phyloP scores from a whole-genome alignment of 305 asterid species.

The Fraxinus sp. region DNA sequence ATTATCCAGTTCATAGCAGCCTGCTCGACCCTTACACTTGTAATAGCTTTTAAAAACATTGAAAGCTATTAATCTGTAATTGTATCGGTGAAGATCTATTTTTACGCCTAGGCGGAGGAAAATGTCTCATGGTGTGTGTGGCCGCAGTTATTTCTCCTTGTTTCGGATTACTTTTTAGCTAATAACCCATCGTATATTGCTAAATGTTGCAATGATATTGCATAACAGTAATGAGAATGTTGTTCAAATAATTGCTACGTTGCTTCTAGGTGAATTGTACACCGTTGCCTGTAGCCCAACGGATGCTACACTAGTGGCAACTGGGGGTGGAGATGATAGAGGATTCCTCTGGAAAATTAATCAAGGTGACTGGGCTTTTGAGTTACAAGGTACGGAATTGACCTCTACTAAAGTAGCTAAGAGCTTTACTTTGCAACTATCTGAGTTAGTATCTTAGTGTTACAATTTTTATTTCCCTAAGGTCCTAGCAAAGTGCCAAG shows the following conservation, averaged over 20 bases:
- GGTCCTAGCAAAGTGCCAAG: not conserved
- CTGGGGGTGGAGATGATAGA: conserved; percentile 94
- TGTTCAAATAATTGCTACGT: conserved; percentile 20
- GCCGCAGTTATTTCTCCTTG: not conserved
- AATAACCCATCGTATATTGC: not conserved
- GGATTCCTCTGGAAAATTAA: conserved; percentile 77
- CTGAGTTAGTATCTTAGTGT: not conserved
- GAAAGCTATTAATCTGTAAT: not conserved
- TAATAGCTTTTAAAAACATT: not conserved
- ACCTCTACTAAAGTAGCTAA: conserved; percentile 7
- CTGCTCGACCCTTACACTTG: not conserved
- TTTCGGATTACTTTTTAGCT: not conserved
- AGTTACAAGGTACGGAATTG: conserved; percentile 60
- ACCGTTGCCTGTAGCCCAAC: conserved; percentile 71
- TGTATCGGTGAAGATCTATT: not conserved
- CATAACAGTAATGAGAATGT: conserved; percentile 1
- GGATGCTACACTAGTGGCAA: conserved; percentile 76
- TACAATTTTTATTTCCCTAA: not conserved
- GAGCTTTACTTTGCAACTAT: not conserved
- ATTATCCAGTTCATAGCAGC: not conserved
- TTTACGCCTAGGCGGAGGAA: not conserved
- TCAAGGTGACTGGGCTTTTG: conserved; percentile 73
- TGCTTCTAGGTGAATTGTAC: conserved; percentile 69
- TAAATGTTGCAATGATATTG: not conserved
- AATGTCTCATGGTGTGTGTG: not conserved